Evolutionary conservation across 441 rosid genomes (phyloP), one percentile per base, ranked within the genome.

Genomic region (Raphanus hybrid): DNA sequence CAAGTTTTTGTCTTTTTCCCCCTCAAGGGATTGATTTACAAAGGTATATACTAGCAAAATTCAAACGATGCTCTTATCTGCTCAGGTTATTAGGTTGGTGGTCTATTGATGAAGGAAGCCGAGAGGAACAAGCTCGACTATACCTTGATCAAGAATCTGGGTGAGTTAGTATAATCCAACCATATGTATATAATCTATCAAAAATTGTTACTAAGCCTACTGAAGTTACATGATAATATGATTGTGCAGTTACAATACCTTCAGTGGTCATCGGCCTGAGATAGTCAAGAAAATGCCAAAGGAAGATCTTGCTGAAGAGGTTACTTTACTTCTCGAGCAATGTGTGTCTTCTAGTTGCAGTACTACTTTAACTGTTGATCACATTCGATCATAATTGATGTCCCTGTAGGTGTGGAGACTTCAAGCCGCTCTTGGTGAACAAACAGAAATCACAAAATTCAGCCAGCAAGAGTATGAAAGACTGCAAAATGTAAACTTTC

Each of bases 391-490:
- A 67, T 14, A 61, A 29, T 54, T 74, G 69, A 8, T 64, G 11
- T 41, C 82, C 0, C 37, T 26, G 2, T 64, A 96, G 98, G 97
- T 96, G 9, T 96, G 99, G 99, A 91, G 97, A 83, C 99, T 96
- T 73, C 99, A 96, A 79, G 98, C 97, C 67, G 99, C 97, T 73
- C 91, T 96, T 27, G 97, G 99, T 54, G 98, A 93, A 89, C 99
- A 93, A 83, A 85, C 93, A 5, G 98, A 93, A 84, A 93, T 93
- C 82, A 92, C 93, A 50, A 92, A 91, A 75, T 92, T 82, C 81
- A 93, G 97, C 85, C 97, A 90, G 82, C 94, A 89, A 81, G 98
- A 93, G 84, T 96, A 80, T 79, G 97, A 96, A 83, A 90, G 99
- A 82, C 97, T 96, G 82, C 98, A 90, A 88, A 93, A 84, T 74